phyloP scores from a whole-genome alignment of 2,329 filamentous ascomycete species.

The Pseudocercospora pini-densiflorae region DNA sequence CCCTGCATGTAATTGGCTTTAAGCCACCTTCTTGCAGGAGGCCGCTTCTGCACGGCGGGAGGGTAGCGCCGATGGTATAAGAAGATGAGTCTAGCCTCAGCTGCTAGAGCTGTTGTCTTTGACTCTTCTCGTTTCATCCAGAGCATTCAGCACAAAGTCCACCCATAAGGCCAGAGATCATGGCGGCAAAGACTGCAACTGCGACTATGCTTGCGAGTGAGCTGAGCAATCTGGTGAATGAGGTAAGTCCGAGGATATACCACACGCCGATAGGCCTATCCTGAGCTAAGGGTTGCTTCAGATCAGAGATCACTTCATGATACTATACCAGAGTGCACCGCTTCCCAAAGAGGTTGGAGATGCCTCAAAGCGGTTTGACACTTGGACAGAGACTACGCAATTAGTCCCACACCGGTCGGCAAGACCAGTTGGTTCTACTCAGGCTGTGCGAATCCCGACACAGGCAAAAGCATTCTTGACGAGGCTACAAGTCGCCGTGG shows the following conservation, averaged over 20 bases:
- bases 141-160: neutral
- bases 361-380: neutral
- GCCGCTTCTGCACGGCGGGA: neutral
- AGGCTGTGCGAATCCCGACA: neutral
- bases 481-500: too few species aligned
- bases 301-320: neutral
- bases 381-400: neutral
- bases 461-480: neutral
- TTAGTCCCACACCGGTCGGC: neutral
- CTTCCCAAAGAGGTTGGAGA: neutral
- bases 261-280: neutral
- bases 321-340: neutral
- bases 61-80: neutral
- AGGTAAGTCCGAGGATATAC: neutral
- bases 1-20: neutral
- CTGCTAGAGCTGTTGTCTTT: neutral
- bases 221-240: neutral
- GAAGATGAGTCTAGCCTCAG: neutral
- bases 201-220: neutral
- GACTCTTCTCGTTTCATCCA: neutral
- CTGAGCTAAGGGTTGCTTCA: neutral
- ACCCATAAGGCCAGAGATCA: neutral
- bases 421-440: neutral
- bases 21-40: slow-evolving; percentile 2
- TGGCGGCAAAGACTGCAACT: neutral